Base-by-base conservation (phyloP, 2,329 filamentous ascomycete species). In the Calonectria fujianensis region DNA sequence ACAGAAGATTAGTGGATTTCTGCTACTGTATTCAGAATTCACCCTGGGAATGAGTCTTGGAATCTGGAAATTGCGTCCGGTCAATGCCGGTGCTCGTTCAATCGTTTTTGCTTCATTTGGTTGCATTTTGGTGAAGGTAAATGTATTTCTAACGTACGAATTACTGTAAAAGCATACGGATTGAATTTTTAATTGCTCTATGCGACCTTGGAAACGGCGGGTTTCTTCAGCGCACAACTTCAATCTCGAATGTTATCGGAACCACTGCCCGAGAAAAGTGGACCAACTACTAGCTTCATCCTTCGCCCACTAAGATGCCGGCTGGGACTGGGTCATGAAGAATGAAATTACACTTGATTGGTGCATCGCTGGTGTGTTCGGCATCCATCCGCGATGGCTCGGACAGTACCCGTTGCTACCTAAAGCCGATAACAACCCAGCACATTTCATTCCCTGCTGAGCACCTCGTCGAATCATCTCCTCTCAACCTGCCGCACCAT, bases 391-490 rank as follows among this genome's bases (percentile, higher is more conserved):
- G 35, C 32, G n/a, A 24, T 41, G n/a, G 13, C 10, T 63, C 57
- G 57, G 57, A 37, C 18, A 29, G 57, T n/a, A 63, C 4, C 57
- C 57, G 57, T 41, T 16, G 32, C 45, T 48, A 48, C 45, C 45
- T 48, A n/a, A 48, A 48, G 45, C 45, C 45, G 45, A 48, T 24
- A 24, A 24, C n/a, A 48, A 13, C 20, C 45, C 45, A 24, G 45
- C 45, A 24, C 20, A 48, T 48, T 9, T 48, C 18, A 20, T n/a
- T 48, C 45, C n/a, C 18, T 48, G 45, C 6, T 45, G 41, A 24
- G n/a, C 10, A 48, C n/a, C 11, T 13, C 29, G 16, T 61, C 57
- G 57, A 39, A 39, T 18, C 37, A 63, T 13, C 29, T 57, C 18
- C 13, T 24, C 51, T 35, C 16, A 57, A 35, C 31, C 14, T 57